Base-by-base conservation (phyloP, 2,329 filamentous ascomycete species). In the Aspergillus ruber region DNA sequence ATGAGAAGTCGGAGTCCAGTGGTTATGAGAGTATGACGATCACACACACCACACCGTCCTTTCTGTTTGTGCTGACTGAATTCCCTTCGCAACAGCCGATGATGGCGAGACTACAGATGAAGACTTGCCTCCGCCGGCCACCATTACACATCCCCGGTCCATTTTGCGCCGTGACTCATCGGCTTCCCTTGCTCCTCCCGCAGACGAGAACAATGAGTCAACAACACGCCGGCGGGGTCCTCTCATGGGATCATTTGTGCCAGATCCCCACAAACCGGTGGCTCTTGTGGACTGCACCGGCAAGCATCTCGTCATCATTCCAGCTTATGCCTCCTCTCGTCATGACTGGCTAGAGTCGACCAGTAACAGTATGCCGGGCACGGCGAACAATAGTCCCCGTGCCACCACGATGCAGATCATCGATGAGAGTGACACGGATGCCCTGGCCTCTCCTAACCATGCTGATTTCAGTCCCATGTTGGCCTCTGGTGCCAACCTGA, bases 401-500 rank as follows among this genome's bases (percentile, higher is more conserved):
- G 59, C 64, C 8, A 65, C 65, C 23, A 68, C 65, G 5, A 60
- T 70, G 52, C 63, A 69, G 39, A 54, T 68, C 35, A 52, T 68
- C 13, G 69, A 74, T 48, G 72, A 74, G 46, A 75, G 68, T 47
- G 72, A 75, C 40, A 68, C 67, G 7, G 72, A 73, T 54, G 67
- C 65, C 10, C 56, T 71, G 21, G 57, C 61, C 7, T 71, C 68
- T 1, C 68, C 69, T 2, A 65, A 62, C 43, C 65, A 63, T 9
- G 47, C 52, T 7, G 64, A 67, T 43, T 54, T 69, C 43, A 70
- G 68, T 45, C 81, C 84, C 13, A 81, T 86, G 59, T 70, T 85
- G 51, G 81, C 76, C 62, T 83, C 85, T 50, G 80, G 82, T 15
- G 82, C 83, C 47, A 86, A 88, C 50, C 77, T 90, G 54, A 90